A percentile compares a stretch with the other conserved stretches of the same genome.
Conservation (phyloP, 331 rosid genomes). For the Prunus yedoensis region DNA sequence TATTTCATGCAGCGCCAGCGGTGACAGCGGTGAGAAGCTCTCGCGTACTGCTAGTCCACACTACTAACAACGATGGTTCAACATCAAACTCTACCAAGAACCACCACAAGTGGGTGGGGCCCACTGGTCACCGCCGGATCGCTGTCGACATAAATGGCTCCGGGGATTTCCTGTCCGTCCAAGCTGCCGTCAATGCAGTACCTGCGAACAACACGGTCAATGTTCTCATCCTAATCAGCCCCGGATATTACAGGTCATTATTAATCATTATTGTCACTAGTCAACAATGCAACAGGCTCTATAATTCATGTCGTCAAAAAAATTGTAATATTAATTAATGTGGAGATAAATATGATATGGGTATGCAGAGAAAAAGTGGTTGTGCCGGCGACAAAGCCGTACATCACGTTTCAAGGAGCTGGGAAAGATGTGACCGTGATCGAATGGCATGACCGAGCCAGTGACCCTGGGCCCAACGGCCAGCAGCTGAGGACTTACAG, state of each 20-base stretch:
- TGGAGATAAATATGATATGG: background rate
- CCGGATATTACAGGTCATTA: slow-evolving; percentile 66
- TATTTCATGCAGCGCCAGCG: slow-evolving; percentile 9
- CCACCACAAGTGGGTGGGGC: slow-evolving; percentile 56
- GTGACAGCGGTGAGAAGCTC: slow-evolving; percentile 4
- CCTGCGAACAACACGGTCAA: slow-evolving; percentile 58
- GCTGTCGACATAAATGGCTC: slow-evolving; percentile 59
- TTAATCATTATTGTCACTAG: background rate
- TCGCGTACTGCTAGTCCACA: background rate
- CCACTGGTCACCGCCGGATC: slow-evolving; percentile 55
- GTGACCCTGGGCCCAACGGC: slow-evolving; percentile 79
- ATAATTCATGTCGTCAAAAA: too few species aligned
- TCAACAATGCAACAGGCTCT: too few species aligned
- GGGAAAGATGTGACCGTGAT: slow-evolving; percentile 72
- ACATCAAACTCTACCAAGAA: background rate
- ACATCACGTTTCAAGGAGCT: slow-evolving; percentile 76
- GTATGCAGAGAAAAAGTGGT: slow-evolving; percentile 77
- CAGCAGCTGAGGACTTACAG: slow-evolving; percentile 83
- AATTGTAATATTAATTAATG: background rate
- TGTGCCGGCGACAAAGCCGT: slow-evolving; percentile 82
- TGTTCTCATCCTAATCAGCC: slow-evolving; percentile 55
- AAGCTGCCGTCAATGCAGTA: slow-evolving; percentile 69
- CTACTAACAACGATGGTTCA: too few species aligned
- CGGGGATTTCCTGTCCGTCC: slow-evolving; percentile 59
- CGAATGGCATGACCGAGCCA: slow-evolving; percentile 89